phyloP scores from a whole-genome alignment of 2,329 filamentous ascomycete species.

The Ophiostoma himal-ulmi region DNA sequence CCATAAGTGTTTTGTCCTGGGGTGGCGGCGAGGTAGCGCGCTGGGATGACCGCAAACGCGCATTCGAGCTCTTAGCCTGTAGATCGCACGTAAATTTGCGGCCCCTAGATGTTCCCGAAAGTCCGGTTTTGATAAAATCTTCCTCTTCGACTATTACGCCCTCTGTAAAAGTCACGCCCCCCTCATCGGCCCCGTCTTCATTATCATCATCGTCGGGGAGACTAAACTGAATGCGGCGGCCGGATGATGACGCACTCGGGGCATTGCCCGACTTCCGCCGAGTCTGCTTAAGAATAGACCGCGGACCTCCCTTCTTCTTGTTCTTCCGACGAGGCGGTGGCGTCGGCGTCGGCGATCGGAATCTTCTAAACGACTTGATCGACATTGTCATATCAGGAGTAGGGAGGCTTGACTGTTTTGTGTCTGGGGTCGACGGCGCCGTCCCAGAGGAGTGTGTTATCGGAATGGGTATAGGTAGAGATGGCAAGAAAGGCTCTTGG shows the following conservation, averaged over 20 bases:
- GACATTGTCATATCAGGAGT: conserved; percentile 46
- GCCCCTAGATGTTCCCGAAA: conserved; percentile 4
- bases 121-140: conserved; percentile 22
- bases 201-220: conserved; percentile 12
- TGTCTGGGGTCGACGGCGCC: conserved; percentile 30
- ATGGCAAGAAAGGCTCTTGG: neutral
- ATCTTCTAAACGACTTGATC: conserved; percentile 48
- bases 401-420: conserved; percentile 31
- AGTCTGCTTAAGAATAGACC: conserved; percentile 25
- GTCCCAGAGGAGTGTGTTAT: conserved; percentile 18
- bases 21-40: conserved; percentile 43
- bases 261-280: conserved; percentile 10
- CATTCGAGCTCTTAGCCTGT: neutral
- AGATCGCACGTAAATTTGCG: neutral
- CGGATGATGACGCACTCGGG: neutral
- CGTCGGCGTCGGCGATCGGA: conserved; percentile 46
- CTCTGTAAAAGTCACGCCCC: neutral
- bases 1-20: conserved; percentile 28
- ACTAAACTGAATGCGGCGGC: conserved; percentile 35
- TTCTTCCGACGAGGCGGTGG: conserved; percentile 28
- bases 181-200: neutral
- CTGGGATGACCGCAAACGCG: neutral
- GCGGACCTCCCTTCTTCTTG: conserved; percentile 4
- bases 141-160: conserved; percentile 14
- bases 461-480: neutral